Evolutionary conservation across 1,139 yeast species (phyloP), one percentile per base, ranked within the genome.

Genomic region (Chernovozyma sophiae-reginae): DNA sequence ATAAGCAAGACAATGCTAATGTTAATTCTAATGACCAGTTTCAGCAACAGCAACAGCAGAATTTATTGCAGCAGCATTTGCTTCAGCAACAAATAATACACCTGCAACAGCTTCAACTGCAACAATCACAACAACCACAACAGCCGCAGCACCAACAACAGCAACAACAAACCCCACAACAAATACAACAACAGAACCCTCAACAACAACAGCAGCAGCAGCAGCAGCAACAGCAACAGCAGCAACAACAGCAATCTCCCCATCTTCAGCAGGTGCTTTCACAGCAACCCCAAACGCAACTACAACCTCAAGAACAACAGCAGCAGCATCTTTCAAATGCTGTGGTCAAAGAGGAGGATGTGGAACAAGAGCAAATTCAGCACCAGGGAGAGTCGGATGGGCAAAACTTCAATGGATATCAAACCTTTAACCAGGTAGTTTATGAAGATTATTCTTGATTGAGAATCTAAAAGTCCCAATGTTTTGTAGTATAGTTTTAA

Each of bases 181-280:
- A 47, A 32, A 39, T 43, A 14, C 50, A 42, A 22, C 29, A 26
- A 12, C 29, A 37, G 26, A 10, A 6, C 10, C 8, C 10, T 26
- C 41, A 34, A 14, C 45, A 34, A 31, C 44, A 33, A 26, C 42
- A 41, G n/a, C 47, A 43, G 14, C 46, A 39, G 29, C 44, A 38
- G 16, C 45, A 43, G 20, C 41, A 37, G 15, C 40, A 36, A 6
- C 35, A 18, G 17, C 49, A 32, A 23, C 37, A 34, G 11, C 40
- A 33, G 14, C 39, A 35, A 10, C 41, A 30, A 26, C 38, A 40
- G 10, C 45, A 47, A 16, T 52, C 39, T 27, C 52, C 46, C 29
- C 30, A 47, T 32, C 40, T 43, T 13, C 50, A 42, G 25, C 29
- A 26, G 29, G 10, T 36, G 29, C 35, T 33, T 12, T 37, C 25